A percentile compares a stretch with the other conserved stretches of the same genome.
Evolutionary conservation across 768 basidiomycete species (phyloP).

Genomic region (Lyophyllum atratum): DNA sequence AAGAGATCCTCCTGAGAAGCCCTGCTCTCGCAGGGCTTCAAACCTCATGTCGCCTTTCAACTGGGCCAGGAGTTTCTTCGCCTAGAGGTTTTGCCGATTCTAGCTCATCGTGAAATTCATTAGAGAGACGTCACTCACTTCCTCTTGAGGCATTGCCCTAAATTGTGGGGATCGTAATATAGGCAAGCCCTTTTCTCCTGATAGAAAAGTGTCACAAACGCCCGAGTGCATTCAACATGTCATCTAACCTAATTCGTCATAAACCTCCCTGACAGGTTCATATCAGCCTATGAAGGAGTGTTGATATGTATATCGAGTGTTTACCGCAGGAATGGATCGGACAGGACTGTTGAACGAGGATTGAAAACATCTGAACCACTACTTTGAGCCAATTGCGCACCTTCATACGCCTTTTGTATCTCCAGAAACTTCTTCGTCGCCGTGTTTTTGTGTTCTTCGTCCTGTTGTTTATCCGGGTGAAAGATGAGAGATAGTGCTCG

Average conservation of each 20-base stretch:
- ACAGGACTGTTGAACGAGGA: slow-evolving; percentile 49
- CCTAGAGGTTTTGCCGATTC: slow-evolving; percentile 29
- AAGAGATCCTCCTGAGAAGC: slow-evolving; percentile 48
- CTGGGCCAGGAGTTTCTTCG: slow-evolving; percentile 43
- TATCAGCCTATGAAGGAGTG: background rate
- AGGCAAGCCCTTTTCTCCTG: slow-evolving; percentile 39
- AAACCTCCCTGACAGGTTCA: slow-evolving; percentile 55
- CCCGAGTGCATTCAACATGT: background rate
- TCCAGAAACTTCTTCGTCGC: slow-evolving; percentile 72
- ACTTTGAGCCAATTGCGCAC: slow-evolving; percentile 33
- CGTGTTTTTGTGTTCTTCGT: slow-evolving; percentile 52
- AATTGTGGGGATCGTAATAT: slow-evolving; percentile 46
- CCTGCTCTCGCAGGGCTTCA: slow-evolving; percentile 16
- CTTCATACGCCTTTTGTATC: slow-evolving; percentile 84
- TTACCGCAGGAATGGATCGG: slow-evolving; percentile 70
- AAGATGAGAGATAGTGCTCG: slow-evolving; percentile 72
- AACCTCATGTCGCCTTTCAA: slow-evolving; percentile 35
- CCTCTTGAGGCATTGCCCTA: slow-evolving; percentile 44
- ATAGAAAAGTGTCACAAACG: background rate
- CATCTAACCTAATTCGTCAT: slow-evolving; percentile 65
- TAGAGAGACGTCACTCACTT: slow-evolving; percentile 35
- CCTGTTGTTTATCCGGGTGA: slow-evolving; percentile 83
- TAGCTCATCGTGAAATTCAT: too few relatives aligned
- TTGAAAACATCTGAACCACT: background rate
- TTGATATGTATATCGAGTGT: slow-evolving; percentile 18